Conservation (phyloP, 768 basidiomycete genomes). For the Rhodotorula paludigena region DNA sequence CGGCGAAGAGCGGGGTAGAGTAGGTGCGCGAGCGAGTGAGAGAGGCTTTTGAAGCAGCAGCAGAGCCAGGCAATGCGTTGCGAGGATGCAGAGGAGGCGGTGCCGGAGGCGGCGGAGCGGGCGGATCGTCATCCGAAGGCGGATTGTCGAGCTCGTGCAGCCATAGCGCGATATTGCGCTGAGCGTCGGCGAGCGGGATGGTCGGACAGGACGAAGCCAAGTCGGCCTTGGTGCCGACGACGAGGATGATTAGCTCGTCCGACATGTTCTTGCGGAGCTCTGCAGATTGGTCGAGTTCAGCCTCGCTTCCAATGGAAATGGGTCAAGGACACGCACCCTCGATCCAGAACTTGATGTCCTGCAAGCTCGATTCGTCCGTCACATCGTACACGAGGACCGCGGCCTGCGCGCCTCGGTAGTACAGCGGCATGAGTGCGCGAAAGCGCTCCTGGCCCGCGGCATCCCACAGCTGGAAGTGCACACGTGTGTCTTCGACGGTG, state of each 20-base stretch:
- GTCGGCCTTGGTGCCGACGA: constrained; percentile 76
- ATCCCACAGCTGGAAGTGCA: constrained; percentile 65
- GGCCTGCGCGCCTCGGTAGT: constrained; percentile 92
- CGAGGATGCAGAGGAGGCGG: background rate
- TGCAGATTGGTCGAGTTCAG: constrained; percentile 8
- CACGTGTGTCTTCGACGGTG: constrained; percentile 73
- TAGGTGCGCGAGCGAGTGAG: background rate
- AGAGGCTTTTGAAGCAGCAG: background rate
- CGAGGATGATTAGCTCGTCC: constrained; percentile 78
- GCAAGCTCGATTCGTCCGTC: constrained; percentile 79
- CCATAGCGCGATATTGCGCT: constrained; percentile 79
- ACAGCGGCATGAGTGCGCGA: constrained; percentile 91
- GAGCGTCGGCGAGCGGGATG: constrained; percentile 62
- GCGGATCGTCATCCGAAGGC: background rate
- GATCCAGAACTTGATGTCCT: constrained; percentile 83
- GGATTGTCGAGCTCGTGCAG: constrained; percentile 48
- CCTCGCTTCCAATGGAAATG: background rate
- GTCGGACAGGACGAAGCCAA: constrained; percentile 37
- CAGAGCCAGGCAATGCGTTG: background rate
- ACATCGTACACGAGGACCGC: constrained; percentile 93
- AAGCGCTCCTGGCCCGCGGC: constrained; percentile 92
- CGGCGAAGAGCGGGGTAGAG: background rate
- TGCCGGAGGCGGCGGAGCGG: background rate
- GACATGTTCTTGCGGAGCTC: constrained; percentile 45
- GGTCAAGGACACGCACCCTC: constrained; percentile 57